Percentiles rank a stretch among this genome's conserved stretches.
Evolutionary conservation across 2,329 filamentous ascomycete genomes (phyloP).

Genomic region (Dichotomopilus funicola): DNA sequence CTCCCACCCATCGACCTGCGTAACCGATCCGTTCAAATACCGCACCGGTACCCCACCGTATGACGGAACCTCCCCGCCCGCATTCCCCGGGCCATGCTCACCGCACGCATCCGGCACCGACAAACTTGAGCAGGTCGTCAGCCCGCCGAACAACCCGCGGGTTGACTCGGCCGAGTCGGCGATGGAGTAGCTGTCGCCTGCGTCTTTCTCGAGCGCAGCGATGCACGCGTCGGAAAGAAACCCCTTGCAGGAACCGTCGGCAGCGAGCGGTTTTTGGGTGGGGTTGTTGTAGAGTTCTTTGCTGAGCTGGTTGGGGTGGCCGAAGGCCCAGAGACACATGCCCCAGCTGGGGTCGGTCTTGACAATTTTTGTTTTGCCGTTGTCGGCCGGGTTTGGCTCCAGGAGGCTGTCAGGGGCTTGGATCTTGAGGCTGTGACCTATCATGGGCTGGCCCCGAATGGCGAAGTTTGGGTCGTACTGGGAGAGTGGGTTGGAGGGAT

Average conservation of each 20-base stretch:
- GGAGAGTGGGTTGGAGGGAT: neutral
- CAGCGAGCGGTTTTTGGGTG: conserved; percentile 9
- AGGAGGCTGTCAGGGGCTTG: conserved; percentile 5
- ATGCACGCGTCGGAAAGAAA: conserved; percentile 15
- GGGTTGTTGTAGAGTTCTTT: conserved; percentile 10
- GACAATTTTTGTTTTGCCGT: conserved; percentile 9
- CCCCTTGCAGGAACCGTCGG: conserved; percentile 12
- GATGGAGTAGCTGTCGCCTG: neutral
- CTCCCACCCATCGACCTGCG: conserved; percentile 7
- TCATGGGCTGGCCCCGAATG: neutral
- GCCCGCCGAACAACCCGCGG: neutral
- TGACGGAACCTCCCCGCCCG: neutral
- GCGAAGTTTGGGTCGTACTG: neutral
- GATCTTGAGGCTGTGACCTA: conserved; percentile 11
- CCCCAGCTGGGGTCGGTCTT: conserved; percentile 13
- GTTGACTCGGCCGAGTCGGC: neutral
- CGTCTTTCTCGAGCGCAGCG: conserved; percentile 6
- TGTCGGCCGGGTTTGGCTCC: neutral
- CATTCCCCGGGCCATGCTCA: conserved; percentile 2
- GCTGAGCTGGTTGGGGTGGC: neutral
- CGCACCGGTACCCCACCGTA: conserved; percentile 7
- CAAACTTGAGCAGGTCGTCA: neutral
- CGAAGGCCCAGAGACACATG: conserved; percentile 15
- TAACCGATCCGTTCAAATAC: conserved; percentile 14
- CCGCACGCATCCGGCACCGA: conserved; percentile 5